Base-by-base conservation (phyloP, 768 basidiomycete genomes). In the Lyophyllum semitale region DNA sequence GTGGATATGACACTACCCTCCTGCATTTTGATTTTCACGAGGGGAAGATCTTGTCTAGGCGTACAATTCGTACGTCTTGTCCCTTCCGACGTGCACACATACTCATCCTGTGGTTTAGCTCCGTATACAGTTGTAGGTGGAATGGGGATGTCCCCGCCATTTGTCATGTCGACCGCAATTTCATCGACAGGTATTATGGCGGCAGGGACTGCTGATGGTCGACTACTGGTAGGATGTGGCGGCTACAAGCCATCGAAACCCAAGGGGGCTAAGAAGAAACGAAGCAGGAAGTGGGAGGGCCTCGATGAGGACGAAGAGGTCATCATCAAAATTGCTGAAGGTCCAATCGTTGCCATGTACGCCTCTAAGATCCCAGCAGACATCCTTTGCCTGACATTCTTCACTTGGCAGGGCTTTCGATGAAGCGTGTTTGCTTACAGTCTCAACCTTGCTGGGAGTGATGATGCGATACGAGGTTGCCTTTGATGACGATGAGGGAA, bases 141-240 rank as follows among this genome's bases (percentile, higher is more conserved):
- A 1, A 74, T 88, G 54, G 77, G 83, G 0, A 70, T 92, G 23
- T 84, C 89, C 1, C 90, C 90, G 1, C 89, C 91, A 1, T 94
- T 93, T 65, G 71, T 93, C 48, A 77, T 84, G 67, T 86, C 81
- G 22, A 71, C 82, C 38, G 76, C 87, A 1, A 64, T 93, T 26
- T 85, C 86, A 3, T 54, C 76, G 0, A 77, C 72, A 4, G 90
- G 88, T 0, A 64, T 84, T 29, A 64, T 92, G 17, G 89, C 84
- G 13, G 88, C 83, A 6, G 85, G 88, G 5, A 88, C 85, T 1
- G 91, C 89, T 8, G 89, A 93, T 64, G 91, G 91, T 3, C 81
- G 83, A 35, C 63, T 93, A 4, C 84, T 84, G 76, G 60, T 91
- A 23, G 88, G 89, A 12, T 78, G 79, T 9, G 84, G 89, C 3